A percentile compares a stretch with the other conserved stretches of the same genome.
These are phyloP conservation scores for Grigorovia jiainica DNA, from an alignment of 805 yeast species.

Conservation along the genomic window DNA sequence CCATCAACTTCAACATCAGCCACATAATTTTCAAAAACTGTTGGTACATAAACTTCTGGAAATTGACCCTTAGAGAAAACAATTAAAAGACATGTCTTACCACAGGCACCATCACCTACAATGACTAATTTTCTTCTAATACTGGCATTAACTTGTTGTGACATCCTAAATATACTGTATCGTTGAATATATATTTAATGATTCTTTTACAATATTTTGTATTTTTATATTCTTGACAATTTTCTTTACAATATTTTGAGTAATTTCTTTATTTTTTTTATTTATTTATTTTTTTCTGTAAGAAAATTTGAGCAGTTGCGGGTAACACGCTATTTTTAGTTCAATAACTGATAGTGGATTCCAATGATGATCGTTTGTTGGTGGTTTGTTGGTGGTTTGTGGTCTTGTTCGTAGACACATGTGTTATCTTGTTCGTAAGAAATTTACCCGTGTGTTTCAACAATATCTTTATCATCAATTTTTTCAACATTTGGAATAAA, in stretches of 20 bases:
- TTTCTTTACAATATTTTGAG: too few relatives aligned
- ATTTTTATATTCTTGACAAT: too few relatives aligned
- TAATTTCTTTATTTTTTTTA: too few relatives aligned
- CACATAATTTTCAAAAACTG: slow-evolving; percentile 94
- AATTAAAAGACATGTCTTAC: slow-evolving; percentile 86
- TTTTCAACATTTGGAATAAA: slow-evolving; percentile 50
- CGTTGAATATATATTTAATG: too few relatives aligned
- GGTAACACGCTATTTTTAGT: too few relatives aligned
- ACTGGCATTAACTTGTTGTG: slow-evolving; percentile 26
- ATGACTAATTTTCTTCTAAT: slow-evolving; percentile 75
- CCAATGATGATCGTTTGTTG: too few relatives aligned
- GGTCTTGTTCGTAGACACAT: neutral
- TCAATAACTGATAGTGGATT: too few relatives aligned
- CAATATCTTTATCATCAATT: slow-evolving; percentile 48
- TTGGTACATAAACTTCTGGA: slow-evolving; percentile 91
- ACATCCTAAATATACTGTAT: too few relatives aligned
- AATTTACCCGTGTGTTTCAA: slow-evolving; percentile 66
- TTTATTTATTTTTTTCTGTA: too few relatives aligned
- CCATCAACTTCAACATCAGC: slow-evolving; percentile 91
- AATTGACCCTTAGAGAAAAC: slow-evolving; percentile 78
- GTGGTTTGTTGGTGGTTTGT: too few relatives aligned
- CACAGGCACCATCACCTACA: slow-evolving; percentile 97
- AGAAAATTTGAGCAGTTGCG: too few relatives aligned
- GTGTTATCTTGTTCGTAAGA: slow-evolving; percentile 58
- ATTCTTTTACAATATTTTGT: too few relatives aligned